Evolutionary conservation across 164 flowering plant species (phyloP), one percentile per base, ranked within the genome.

Genomic region (Vitis rotundifolia): DNA sequence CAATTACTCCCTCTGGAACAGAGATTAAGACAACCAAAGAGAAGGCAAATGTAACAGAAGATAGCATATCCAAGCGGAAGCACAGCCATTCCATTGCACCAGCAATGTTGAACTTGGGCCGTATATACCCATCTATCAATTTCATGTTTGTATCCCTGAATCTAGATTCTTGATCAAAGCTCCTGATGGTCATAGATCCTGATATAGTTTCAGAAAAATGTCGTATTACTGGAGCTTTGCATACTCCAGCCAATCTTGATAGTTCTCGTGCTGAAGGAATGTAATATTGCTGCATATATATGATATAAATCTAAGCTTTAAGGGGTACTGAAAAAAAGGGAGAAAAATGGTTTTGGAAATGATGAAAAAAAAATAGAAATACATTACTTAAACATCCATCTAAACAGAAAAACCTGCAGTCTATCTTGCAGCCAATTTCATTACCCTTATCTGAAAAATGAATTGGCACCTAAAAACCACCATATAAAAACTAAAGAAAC

Each of bases 31-130:
- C 73, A 65, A 85, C 29, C 68, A 85, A 77, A n/a, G 76, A 77
- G 68, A 75, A 73, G 53, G 74, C 79, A 69, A 86, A 86, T 12
- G 79, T 78, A 13, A 84, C 9, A 31, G 86, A 82, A 53, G 93
- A 86, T 50, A 87, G 59, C 73, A 82, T 50, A 66, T 87, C 86
- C 72, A 87, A 61, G 26, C 89, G 86, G 51, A 87, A 67, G 77
- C 89, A 82, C 0, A 87, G 72, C 89, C 91, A 87, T 63, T 85
- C 84, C 86, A 84, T 81, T 31, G 88, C 85, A 56, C 63, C 87
- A 50, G 84, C 78, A 53, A 47, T 64, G 66, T 85, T 72, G 50
- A 85, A 87, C 62, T 73, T 78, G 14, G 87, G 86, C 10, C 86
- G 76, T 18, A 86, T 81, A 68, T 76, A 77, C 1, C 52, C 77